A percentile compares a stretch with the other conserved stretches of the same genome.
Conservation (phyloP, 164 flowering plant genomes). For the Stephania japonica region DNA sequence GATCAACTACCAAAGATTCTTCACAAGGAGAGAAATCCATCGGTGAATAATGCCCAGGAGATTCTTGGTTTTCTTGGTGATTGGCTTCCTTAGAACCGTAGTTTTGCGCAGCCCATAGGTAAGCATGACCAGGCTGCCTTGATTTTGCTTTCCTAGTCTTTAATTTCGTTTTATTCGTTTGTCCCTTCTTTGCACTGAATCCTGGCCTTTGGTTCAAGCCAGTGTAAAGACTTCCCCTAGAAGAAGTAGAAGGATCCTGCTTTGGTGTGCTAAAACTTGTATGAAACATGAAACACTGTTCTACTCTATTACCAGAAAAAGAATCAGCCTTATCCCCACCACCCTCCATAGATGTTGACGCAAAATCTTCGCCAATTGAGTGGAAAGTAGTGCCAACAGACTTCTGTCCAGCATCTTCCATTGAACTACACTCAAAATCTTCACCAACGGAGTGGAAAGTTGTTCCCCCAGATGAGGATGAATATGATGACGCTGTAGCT, state of each 20-base stretch:
- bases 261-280: constrained; percentile 37
- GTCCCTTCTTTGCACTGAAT: constrained; percentile 37
- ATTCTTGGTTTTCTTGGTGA: constrained; percentile 34
- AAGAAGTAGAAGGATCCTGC: constrained; percentile 11
- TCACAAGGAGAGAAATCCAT: constrained; percentile 86
- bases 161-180: constrained; percentile 22
- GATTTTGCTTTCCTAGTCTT: constrained; percentile 50
- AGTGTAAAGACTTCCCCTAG: constrained; percentile 24
- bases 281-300: constrained; percentile 19
- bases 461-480: constrained; percentile 18
- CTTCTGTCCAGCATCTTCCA: constrained; percentile 21
- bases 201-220: constrained; percentile 34
- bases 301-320: constrained; percentile 29
- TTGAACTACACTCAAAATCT: constrained; percentile 17
- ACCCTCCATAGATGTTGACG: constrained; percentile 16
- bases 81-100: constrained; percentile 27
- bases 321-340: constrained; percentile 25
- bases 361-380: constrained; percentile 19
- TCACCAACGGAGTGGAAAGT: constrained; percentile 18
- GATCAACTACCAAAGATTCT: constrained; percentile 38
- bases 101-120: constrained; percentile 27
- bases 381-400: constrained; percentile 15
- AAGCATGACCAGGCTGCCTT: constrained; percentile 28
- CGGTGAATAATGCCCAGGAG: constrained; percentile 64
- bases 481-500: constrained; percentile 15